phyloP scores from a whole-genome alignment of 139 green algal species.

The Tetradesmus obliquus region DNA sequence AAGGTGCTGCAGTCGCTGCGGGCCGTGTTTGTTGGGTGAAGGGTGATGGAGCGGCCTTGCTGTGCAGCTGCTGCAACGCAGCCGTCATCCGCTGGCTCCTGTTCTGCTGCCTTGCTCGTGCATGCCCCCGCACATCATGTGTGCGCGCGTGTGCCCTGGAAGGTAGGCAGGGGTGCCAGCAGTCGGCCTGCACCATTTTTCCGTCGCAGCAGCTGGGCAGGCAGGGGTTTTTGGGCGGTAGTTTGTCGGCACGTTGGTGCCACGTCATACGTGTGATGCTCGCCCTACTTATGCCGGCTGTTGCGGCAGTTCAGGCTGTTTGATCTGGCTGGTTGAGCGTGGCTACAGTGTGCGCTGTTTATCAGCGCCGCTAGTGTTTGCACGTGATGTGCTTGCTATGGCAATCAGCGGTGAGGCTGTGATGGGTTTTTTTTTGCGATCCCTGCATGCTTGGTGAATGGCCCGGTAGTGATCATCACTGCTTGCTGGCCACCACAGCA shows the following conservation, averaged over 20 bases:
- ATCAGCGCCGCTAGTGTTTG: not conserved
- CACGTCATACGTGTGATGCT: not conserved
- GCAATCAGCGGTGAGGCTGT: not conserved
- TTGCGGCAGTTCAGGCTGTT: too few relatives aligned
- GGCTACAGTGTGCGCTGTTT: not conserved
- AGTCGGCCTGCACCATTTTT: not conserved
- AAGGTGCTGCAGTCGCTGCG: not conserved
- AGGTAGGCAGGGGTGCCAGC: not conserved
- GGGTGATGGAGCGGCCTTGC: not conserved
- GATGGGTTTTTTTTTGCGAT: not conserved
- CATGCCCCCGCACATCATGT: too few relatives aligned
- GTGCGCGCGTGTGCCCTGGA: not conserved
- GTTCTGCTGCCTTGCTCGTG: not conserved
- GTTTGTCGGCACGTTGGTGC: not conserved
- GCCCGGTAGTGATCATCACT: too few relatives aligned
- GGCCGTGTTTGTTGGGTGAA: not conserved
- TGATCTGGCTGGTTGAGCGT: too few relatives aligned
- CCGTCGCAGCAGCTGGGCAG: not conserved
- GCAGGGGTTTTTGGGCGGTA: not conserved
- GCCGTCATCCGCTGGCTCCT: not conserved
- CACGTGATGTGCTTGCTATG: too few relatives aligned
- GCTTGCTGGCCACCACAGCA: too few relatives aligned
- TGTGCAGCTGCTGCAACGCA: conserved; percentile 23
- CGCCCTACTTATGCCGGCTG: not conserved
- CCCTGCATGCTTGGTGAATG: not conserved